Base-by-base conservation (phyloP, 768 basidiomycete genomes). In the Termitomyces sp. region DNA sequence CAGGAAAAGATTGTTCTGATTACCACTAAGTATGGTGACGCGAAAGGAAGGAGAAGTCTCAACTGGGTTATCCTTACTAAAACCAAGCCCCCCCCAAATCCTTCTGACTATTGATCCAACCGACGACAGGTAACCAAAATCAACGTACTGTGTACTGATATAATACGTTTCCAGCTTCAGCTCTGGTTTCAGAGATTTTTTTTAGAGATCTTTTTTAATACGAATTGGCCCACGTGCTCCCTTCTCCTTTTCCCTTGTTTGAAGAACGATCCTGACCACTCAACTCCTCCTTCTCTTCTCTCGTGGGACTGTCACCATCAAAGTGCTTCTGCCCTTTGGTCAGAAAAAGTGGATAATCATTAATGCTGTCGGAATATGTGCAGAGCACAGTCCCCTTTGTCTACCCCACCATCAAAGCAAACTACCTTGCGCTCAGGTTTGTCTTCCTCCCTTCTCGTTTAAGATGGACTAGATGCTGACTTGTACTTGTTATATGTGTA, bases 231-330 rank as follows among this genome's bases (percentile, higher is more conserved):
- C 13, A 72, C 72, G 79, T 80, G 57, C 33, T 76, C 32, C 5
- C 22, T 43, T 22, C 24, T 42, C 9, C 18, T 46, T 22, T 43
- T 12, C 18, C 27, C 9, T 50, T 8, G 13, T 42, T 4, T 22
- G 5, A 49, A 18, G 37, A 36, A 22, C 26, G 2, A 32, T 51
- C 14, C 30, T 57, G 37, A 24, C 13, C 36, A 20, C 2, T 20
- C 16, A n/a, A 9, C 8, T 34, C 55, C 73, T 85, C n/a, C 72
- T 85, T 3, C 82, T 82, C 0, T 84, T 83, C 69, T 79, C 79
- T 66, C 69, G 82, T 32, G 83, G 83, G 7, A 74, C 64, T n/a
- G 78, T 83, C 26, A 69, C 70, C 51, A 78, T 83, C 62, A 76
- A 68, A 3, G 80, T 82, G 39, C 27, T 69, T 34, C 22, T 5